Evolutionary conservation across 257 asterid genomes (phyloP), one percentile per base, ranked within the genome.

Genomic region (Jaltomata sinuosa): DNA sequence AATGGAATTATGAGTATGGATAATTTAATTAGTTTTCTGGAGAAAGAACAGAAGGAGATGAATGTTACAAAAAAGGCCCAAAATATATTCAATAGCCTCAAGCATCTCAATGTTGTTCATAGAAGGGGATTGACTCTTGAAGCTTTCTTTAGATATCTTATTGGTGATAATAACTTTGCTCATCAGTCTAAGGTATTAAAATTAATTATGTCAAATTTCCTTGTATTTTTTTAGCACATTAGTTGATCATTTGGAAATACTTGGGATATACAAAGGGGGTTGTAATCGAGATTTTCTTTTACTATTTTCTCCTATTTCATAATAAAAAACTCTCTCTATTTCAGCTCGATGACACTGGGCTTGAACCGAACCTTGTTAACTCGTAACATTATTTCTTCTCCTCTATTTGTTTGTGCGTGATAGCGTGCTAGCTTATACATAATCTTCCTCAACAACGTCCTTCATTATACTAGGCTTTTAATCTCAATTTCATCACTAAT

Each of bases 91-190:
- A 8, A 27, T 36, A 65, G 71, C 34, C 80, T 76, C 40, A 82
- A 16, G 57, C 85, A 54, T 85, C 83, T 82, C 12, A 79, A 83
- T 54, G 42, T 76, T 21, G 25, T 72, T 34, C 83, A 76, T 15
- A 85, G 49, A 19, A 86, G 25, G 69, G 86, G 83, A 29, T 69
- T 86, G 21, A 68, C 32, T 62, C 21, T 83, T 6, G 86, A 86
- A 18, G 83, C 84, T 57, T 86, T 86, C 36, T 79, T 83, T 52
- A 83, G 29, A n/a, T 86, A 83, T 83, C 84, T 86, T 19, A 62
- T 83, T 11, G 74, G 86, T 67, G 84, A 83, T 21, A 27, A 38
- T 8, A 86, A 86, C 62, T n/a, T 19, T 68, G 82, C 42, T 27
- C 29, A 27, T 50, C 62, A 49, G 19, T 47, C 45, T 27, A 77